Conservation (phyloP, 257 asterid genomes). For the Penstemon davidsonii region DNA sequence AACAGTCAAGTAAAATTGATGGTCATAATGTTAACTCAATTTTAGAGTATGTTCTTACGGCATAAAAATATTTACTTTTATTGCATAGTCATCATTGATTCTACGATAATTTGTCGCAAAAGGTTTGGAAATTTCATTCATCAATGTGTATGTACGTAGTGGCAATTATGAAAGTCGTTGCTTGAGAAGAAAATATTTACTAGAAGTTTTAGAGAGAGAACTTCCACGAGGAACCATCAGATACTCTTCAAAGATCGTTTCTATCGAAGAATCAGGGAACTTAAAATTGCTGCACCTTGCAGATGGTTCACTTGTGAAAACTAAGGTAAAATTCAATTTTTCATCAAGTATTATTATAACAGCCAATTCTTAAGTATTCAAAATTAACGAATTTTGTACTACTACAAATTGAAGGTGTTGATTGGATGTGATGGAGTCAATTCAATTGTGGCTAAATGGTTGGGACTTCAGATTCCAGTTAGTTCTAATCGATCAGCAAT, state of each 20-base stretch:
- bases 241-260: slow-evolving; percentile 69
- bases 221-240: slow-evolving; percentile 64
- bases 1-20: not conserved
- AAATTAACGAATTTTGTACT: not conserved
- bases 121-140: slow-evolving; percentile 36
- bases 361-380: not conserved
- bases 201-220: slow-evolving; percentile 59
- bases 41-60: not conserved
- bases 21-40: not conserved
- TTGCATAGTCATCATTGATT: not conserved
- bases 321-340: slow-evolving; percentile 44
- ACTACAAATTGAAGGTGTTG: slow-evolving; percentile 48
- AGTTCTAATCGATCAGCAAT: slow-evolving; percentile 58
- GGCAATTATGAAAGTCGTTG: slow-evolving; percentile 38
- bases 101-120: slow-evolving; percentile 19
- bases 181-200: slow-evolving; percentile 53
- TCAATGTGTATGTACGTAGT: slow-evolving; percentile 32
- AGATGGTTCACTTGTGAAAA: slow-evolving; percentile 59
- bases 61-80: not conserved
- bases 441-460: slow-evolving; percentile 67
- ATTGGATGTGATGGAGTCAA: slow-evolving; percentile 89
- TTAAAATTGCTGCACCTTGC: slow-evolving; percentile 68
- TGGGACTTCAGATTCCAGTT: slow-evolving; percentile 61
- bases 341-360: not conserved
- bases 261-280: slow-evolving; percentile 58